These are phyloP conservation scores for Purpureocillium takamizusanense DNA, from an alignment of 2,329 filamentous ascomycete species.

Conservation along the genomic window DNA sequence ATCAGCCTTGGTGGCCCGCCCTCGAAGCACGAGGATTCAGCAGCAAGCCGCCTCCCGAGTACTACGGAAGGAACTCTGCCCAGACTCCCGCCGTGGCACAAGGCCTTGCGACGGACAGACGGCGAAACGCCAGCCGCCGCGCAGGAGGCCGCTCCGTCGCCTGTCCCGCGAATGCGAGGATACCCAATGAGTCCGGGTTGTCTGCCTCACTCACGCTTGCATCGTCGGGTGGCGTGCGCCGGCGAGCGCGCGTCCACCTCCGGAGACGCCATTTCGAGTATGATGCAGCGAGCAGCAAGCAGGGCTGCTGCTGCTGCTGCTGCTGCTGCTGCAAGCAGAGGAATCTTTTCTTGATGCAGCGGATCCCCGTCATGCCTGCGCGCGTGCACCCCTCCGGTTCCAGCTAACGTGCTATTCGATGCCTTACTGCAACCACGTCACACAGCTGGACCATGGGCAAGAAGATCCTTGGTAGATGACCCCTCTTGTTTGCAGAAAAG, in stretches of 20 bases:
- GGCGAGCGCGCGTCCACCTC: too few species aligned
- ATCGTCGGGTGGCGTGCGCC: background rate
- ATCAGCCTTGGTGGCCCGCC: too few species aligned
- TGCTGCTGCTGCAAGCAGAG: background rate
- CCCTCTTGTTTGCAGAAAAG: background rate
- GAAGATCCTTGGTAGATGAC: background rate
- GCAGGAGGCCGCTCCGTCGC: too few species aligned
- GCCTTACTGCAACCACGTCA: slow-evolving; percentile 6
- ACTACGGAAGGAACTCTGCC: too few species aligned
- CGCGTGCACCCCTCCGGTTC: slow-evolving; percentile 9
- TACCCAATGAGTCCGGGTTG: slow-evolving; percentile 4
- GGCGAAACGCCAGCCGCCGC: too few species aligned
- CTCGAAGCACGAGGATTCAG: too few species aligned
- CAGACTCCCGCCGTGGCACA: too few species aligned
- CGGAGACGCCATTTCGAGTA: too few species aligned
- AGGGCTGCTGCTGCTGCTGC: too few species aligned
- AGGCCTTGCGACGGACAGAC: too few species aligned
- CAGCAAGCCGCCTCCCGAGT: too few species aligned
- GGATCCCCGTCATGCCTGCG: background rate
- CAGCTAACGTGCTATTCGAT: slow-evolving; percentile 7
- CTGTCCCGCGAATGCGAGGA: slow-evolving; percentile 1
- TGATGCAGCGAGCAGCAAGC: too few species aligned
- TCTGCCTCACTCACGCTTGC: background rate
- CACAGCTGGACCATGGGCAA: background rate
- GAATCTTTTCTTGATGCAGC: background rate